Percentiles rank a stretch among this genome's conserved stretches.
Evolutionary conservation across 177 flowering plant genomes (phyloP).

Genomic region (Vitis hybrid): DNA sequence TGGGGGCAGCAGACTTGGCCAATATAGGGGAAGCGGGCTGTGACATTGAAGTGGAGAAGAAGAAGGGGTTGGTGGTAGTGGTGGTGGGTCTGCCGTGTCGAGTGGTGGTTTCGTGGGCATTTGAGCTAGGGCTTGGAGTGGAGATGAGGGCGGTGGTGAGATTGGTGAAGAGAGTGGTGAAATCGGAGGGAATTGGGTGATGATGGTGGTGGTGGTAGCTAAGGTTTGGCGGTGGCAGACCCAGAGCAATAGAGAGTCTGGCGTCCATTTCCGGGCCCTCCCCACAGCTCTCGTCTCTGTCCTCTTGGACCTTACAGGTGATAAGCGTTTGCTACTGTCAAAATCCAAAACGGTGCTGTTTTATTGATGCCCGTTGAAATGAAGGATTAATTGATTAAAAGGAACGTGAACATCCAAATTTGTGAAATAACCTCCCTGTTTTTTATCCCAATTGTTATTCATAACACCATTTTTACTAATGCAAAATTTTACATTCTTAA

Average conservation of each 20-base stretch:
- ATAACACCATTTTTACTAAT: no score
- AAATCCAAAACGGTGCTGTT: no score
- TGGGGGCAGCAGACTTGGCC: slow-evolving; percentile 40
- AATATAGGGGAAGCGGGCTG: slow-evolving; percentile 16
- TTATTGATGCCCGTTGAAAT: no score
- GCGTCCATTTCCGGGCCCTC: slow-evolving; percentile 28
- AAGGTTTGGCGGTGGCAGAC: slow-evolving; percentile 33
- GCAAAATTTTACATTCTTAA: no score
- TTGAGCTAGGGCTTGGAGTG: slow-evolving; percentile 15
- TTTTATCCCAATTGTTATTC: no score
- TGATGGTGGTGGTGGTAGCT: background rate
- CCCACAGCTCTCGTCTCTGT: no score
- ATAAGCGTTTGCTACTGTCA: no score
- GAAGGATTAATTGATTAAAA: no score
- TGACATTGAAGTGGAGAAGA: slow-evolving; percentile 19
- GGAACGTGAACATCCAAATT: no score
- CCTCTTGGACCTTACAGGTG: no score
- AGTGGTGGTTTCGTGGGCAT: slow-evolving; percentile 5
- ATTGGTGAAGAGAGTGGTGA: slow-evolving; percentile 43
- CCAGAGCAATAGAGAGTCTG: slow-evolving; percentile 37
- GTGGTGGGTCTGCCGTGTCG: slow-evolving; percentile 7
- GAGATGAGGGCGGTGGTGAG: slow-evolving; percentile 33
- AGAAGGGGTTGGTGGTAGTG: slow-evolving; percentile 3
- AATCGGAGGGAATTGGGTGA: slow-evolving; percentile 21
- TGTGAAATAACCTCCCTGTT: no score